phyloP scores from a whole-genome alignment of 1,284 basidiomycete species.

The Golubevia pallescens region DNA sequence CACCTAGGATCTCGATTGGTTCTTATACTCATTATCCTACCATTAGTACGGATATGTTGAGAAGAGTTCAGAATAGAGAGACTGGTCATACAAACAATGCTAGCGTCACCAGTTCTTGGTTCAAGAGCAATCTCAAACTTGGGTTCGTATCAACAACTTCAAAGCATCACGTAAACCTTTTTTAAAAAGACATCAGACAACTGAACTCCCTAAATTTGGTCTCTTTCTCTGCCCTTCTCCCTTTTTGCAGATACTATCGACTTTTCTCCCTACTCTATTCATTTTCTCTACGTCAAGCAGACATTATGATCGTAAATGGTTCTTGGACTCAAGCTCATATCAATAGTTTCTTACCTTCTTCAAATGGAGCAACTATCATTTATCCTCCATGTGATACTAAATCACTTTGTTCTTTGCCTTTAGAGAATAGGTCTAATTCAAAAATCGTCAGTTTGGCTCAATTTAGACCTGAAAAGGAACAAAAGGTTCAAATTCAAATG shows the following conservation, averaged over 20 bases:
- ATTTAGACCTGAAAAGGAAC: constrained; percentile 21
- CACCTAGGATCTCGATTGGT: constrained; percentile 74
- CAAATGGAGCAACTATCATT: constrained; percentile 68
- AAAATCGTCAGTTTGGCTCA: constrained; percentile 73
- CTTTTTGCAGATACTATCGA: constrained; percentile 77
- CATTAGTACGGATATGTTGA: constrained; percentile 89
- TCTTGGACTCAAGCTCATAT: constrained; percentile 92
- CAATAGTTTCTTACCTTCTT: constrained; percentile 1
- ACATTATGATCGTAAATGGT: constrained; percentile 85
- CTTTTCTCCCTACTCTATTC: constrained; percentile 85
- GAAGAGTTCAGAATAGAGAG: constrained; percentile 72
- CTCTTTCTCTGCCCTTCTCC: constrained; percentile 11
- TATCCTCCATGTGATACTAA: constrained; percentile 92
- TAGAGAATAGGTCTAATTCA: constrained; percentile 66
- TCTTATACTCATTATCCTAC: constrained; percentile 97
- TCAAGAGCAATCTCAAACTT: not conserved
- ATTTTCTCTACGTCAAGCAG: constrained; percentile 75
- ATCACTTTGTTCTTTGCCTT: constrained; percentile 73
- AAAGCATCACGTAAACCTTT: not conserved
- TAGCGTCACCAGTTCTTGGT: constrained; percentile 66
- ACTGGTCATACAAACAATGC: constrained; percentile 74
- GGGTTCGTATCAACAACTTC: not conserved
- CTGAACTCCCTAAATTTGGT: not conserved
- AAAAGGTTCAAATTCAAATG: not conserved
- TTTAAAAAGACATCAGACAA: not conserved